Evolutionary conservation across 768 basidiomycete genomes (phyloP).

Genomic region (Mycena galopus): DNA sequence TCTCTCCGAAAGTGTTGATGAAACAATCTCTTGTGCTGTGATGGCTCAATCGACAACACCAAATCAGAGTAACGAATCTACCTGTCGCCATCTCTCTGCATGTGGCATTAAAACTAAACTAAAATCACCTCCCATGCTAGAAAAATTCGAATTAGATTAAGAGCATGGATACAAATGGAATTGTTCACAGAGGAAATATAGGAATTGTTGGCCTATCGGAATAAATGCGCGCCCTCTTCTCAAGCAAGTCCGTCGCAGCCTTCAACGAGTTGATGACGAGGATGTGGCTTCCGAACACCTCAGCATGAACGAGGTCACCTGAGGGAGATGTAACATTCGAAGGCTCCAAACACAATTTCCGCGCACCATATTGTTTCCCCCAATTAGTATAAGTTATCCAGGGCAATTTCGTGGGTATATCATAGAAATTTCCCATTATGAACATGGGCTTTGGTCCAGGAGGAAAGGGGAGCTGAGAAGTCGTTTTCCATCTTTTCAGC

Average conservation of each 20-base stretch:
- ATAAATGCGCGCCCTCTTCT: not conserved
- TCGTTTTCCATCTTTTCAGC: conserved; percentile 24
- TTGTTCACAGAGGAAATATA: conserved; percentile 1
- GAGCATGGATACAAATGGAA: not conserved
- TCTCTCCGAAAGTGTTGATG: conserved; percentile 44
- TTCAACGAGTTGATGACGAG: not conserved
- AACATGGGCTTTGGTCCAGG: conserved; percentile 40
- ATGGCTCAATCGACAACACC: too few relatives aligned
- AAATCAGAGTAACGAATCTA: not conserved
- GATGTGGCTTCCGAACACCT: not conserved
- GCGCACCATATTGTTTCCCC: conserved; percentile 46
- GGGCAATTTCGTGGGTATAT: too few relatives aligned
- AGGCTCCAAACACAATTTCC: not conserved
- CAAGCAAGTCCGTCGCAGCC: not conserved
- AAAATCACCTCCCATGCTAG: not conserved
- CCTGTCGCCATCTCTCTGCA: conserved; percentile 44
- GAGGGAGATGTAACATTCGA: too few relatives aligned
- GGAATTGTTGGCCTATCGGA: not conserved
- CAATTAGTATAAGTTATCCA: too few relatives aligned
- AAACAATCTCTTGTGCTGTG: conserved; percentile 41
- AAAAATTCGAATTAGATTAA: not conserved
- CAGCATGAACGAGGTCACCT: conserved; percentile 4
- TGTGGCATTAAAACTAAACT: conserved; percentile 39
- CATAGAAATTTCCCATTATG: conserved; percentile 40
- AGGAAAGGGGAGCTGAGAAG: conserved; percentile 34